A percentile compares a stretch with the other conserved stretches of the same genome.
These are phyloP conservation scores for Albugo laibachii DNA, from an alignment of 352 stramenopile genomes.

Conservation along the genomic window DNA sequence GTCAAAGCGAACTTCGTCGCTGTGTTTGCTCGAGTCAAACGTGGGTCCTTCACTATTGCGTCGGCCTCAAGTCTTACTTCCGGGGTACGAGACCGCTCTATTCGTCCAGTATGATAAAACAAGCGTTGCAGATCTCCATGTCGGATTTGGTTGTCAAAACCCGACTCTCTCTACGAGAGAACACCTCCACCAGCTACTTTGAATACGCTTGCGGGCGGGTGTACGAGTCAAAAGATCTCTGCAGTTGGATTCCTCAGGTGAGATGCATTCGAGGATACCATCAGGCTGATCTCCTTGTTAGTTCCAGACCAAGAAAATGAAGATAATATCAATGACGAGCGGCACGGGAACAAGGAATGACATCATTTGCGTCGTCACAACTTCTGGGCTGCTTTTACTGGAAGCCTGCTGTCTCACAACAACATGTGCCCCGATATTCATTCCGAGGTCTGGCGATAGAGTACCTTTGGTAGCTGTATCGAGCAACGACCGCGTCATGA, in stretches of 20 bases:
- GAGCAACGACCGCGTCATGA: slow-evolving; percentile 13
- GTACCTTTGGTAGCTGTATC: slow-evolving; percentile 26
- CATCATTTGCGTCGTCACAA: slow-evolving; percentile 29
- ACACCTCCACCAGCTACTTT: slow-evolving; percentile 24
- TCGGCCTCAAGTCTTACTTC: too few species aligned
- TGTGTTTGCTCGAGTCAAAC: too few species aligned
- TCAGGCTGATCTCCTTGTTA: too few species aligned
- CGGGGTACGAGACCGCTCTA: too few species aligned
- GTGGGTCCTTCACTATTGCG: too few species aligned
- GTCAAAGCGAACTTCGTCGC: background rate
- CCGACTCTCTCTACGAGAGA: slow-evolving; percentile 24
- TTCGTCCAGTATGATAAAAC: too few species aligned
- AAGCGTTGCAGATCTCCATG: slow-evolving; percentile 13
- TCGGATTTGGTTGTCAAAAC: slow-evolving; percentile 43
- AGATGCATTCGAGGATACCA: background rate
- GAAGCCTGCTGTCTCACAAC: slow-evolving; percentile 14
- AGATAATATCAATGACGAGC: slow-evolving; percentile 20
- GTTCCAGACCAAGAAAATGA: slow-evolving; percentile 22
- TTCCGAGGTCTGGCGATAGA: slow-evolving; percentile 17
- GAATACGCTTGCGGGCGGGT: slow-evolving; percentile 24
- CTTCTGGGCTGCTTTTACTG: slow-evolving; percentile 27
- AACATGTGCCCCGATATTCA: slow-evolving; percentile 13
- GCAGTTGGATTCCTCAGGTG: slow-evolving; percentile 15
- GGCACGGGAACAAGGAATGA: slow-evolving; percentile 14
- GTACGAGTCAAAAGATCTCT: slow-evolving; percentile 30